These are phyloP conservation scores for Nemania sp. DNA, from an alignment of 2,329 filamentous ascomycete genomes.

Conservation along the genomic window DNA sequence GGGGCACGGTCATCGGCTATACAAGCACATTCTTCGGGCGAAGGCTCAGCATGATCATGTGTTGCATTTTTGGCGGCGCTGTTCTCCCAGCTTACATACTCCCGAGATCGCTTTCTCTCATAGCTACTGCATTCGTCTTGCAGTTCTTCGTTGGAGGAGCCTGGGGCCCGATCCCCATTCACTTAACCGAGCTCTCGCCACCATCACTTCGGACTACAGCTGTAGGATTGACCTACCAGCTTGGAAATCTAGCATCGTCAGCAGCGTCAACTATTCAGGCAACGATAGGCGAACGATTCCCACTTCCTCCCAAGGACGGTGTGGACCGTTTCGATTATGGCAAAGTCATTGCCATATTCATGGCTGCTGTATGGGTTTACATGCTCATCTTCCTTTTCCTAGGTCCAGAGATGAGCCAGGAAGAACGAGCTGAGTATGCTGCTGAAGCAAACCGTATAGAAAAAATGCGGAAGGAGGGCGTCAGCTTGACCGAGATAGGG, in stretches of 20 bases:
- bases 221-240: slow-evolving; percentile 25
- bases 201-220: slow-evolving; percentile 21
- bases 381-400: slow-evolving; percentile 21
- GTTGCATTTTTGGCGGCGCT: slow-evolving; percentile 21
- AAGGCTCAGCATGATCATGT: slow-evolving; percentile 26
- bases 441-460: slow-evolving; percentile 21
- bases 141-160: slow-evolving; percentile 23
- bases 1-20: slow-evolving; percentile 16
- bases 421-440: slow-evolving; percentile 23
- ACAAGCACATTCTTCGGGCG: slow-evolving; percentile 26
- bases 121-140: slow-evolving; percentile 20
- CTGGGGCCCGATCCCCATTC: slow-evolving; percentile 26
- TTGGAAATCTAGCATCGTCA: slow-evolving; percentile 26
- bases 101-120: slow-evolving; percentile 20
- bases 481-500: slow-evolving; percentile 24
- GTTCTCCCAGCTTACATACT: slow-evolving; percentile 22
- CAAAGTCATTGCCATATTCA: slow-evolving; percentile 25
- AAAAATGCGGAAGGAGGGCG: slow-evolving; percentile 25
- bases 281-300: slow-evolving; percentile 25
- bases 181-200: slow-evolving; percentile 27
- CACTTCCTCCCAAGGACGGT: slow-evolving; percentile 21
- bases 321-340: slow-evolving; percentile 26
- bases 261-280: slow-evolving; percentile 27
- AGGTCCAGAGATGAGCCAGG: slow-evolving; percentile 30
- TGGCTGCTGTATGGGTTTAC: slow-evolving; percentile 22